Percentiles rank a stretch among this genome's conserved stretches.
phyloP scores from a whole-genome alignment of 345 rosid species.

The Citrus trifoliata region DNA sequence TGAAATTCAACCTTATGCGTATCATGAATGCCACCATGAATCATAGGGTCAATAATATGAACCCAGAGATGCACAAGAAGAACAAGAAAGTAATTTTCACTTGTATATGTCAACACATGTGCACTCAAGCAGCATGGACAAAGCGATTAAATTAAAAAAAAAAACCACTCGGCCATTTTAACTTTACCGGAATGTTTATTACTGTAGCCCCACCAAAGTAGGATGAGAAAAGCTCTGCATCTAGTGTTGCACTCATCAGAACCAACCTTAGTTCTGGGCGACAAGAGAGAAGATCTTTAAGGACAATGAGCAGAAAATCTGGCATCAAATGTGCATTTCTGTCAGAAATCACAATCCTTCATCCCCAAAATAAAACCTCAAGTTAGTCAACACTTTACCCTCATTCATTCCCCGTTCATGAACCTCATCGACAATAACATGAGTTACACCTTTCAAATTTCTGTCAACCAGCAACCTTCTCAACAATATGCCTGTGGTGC shows the following conservation, averaged over 20 bases:
- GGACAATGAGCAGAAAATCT: conserved; percentile 94
- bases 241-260: conserved; percentile 95
- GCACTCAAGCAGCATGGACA: not conserved
- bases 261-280: conserved; percentile 81
- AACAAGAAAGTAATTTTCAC: not conserved
- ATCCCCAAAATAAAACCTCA: conserved; percentile 19
- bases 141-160: not conserved
- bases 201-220: conserved; percentile 84
- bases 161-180: not conserved
- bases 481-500: conserved; percentile 93
- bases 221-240: conserved; percentile 89
- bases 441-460: conserved; percentile 78
- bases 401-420: conserved; percentile 99
- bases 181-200: conserved; percentile 69
- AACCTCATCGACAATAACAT: conserved; percentile 93
- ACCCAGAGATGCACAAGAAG: not conserved
- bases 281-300: conserved; percentile 81
- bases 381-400: conserved; percentile 43
- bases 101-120: not conserved
- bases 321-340: conserved; percentile 22
- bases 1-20: not conserved
- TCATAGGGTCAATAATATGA: not conserved
- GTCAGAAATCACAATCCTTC: conserved; percentile 29
- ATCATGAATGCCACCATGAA: not conserved
- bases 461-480: conserved; percentile 86